Conservation (phyloP, 768 basidiomycete species). For the Arthromyces matolae region DNA sequence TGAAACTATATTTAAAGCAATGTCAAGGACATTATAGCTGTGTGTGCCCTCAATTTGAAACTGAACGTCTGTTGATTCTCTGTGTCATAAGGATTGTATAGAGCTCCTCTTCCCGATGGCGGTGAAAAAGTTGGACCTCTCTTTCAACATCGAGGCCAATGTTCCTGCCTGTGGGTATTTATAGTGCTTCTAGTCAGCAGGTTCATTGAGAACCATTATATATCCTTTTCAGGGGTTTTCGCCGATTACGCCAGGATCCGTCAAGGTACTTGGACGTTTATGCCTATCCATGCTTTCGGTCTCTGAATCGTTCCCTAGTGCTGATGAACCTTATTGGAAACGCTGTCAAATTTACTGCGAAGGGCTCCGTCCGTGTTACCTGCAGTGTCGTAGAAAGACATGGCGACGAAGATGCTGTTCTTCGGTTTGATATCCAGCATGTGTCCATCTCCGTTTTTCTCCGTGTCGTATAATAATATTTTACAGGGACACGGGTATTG, state of each 20-base stretch:
- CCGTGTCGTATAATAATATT: conserved; percentile 1
- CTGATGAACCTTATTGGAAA: conserved; percentile 78
- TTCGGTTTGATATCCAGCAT: conserved; percentile 68
- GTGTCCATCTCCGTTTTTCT: conserved; percentile 5
- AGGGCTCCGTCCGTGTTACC: conserved; percentile 58
- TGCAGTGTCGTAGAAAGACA: conserved; percentile 48
- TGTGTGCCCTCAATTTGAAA: too few species aligned
- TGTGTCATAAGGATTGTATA: conserved; percentile 84
- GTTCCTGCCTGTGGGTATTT: conserved; percentile 56
- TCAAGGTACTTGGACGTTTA: conserved; percentile 42
- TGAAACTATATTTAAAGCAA: not conserved
- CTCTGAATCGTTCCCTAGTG: conserved; percentile 37
- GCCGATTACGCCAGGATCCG: conserved; percentile 73
- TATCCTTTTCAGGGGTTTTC: conserved; percentile 62
- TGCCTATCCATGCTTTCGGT: too few species aligned
- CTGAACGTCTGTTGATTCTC: too few species aligned
- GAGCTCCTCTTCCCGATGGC: conserved; percentile 74
- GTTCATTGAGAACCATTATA: too few species aligned
- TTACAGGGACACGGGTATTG: conserved; percentile 67
- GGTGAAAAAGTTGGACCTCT: conserved; percentile 68
- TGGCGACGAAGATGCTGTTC: conserved; percentile 40
- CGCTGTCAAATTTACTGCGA: conserved; percentile 69
- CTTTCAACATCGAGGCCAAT: conserved; percentile 64
- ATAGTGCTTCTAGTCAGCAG: not conserved
- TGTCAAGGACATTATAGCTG: conserved; percentile 61